Conservation (phyloP, 805 yeast species). For the Cyberlindnera sargentensis region DNA sequence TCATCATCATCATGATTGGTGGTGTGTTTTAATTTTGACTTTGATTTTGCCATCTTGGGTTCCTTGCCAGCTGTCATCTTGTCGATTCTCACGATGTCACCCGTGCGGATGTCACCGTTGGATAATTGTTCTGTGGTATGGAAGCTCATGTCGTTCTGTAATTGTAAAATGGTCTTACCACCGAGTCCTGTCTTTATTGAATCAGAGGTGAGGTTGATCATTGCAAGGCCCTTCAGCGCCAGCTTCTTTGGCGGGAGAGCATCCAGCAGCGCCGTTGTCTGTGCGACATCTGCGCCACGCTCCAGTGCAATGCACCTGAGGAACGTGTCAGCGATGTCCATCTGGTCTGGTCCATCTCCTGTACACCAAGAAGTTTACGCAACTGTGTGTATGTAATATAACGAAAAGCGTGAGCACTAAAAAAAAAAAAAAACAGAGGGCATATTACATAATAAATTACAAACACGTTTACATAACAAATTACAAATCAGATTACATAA, state of each 20-base stretch:
- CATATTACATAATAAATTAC: too few species aligned
- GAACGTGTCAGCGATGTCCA: conserved; percentile 13
- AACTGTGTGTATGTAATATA: too few species aligned
- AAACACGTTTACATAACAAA: too few species aligned
- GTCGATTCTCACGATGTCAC: conserved; percentile 69
- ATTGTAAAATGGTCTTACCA: conserved; percentile 63
- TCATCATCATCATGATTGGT: conserved; percentile 15
- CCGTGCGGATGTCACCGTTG: conserved; percentile 53
- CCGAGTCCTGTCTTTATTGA: conserved; percentile 71
- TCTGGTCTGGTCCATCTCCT: background rate
- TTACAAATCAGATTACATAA: too few species aligned
- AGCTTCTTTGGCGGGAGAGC: conserved; percentile 55
- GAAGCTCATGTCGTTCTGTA: conserved; percentile 46
- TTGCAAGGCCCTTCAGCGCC: conserved; percentile 69
- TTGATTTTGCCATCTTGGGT: too few species aligned
- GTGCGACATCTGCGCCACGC: conserved; percentile 18
- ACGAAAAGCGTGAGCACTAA: too few species aligned
- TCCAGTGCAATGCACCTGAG: conserved; percentile 16
- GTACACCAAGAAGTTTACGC: too few species aligned
- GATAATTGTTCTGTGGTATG: conserved; percentile 30
- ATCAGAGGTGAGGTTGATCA: conserved; percentile 54
- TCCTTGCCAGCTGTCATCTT: conserved; percentile 21
- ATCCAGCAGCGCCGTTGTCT: conserved; percentile 31
- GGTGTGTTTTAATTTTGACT: background rate
- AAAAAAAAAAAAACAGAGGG: too few species aligned